phyloP scores from a whole-genome alignment of 495 filamentous ascomycete genomes.

The Penicilliopsis zonata region DNA sequence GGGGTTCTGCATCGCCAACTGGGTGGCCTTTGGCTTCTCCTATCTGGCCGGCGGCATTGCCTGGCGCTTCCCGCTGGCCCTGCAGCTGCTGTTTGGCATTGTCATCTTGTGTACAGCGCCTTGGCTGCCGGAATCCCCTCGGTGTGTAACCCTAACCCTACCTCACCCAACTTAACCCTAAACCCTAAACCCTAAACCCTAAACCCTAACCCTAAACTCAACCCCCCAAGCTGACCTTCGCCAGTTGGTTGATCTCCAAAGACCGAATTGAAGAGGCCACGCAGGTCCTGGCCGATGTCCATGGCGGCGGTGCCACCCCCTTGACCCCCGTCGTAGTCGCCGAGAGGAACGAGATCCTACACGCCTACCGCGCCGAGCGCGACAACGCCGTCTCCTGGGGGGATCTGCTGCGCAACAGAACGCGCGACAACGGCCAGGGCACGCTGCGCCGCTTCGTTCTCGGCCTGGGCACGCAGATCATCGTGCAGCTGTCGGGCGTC shows the following conservation, averaged over 20 bases:
- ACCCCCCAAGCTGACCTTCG: conserved; percentile 3
- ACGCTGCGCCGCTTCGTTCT: conserved; percentile 38
- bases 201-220: neutral
- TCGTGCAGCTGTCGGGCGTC: conserved; percentile 42
- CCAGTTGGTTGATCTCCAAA: conserved; percentile 36
- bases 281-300: conserved; percentile 36
- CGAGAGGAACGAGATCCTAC: conserved; percentile 35
- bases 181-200: neutral
- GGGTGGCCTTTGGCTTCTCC: conserved; percentile 34
- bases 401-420: conserved; percentile 32
- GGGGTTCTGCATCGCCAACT: conserved; percentile 17
- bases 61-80: conserved; percentile 37
- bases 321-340: conserved; percentile 35
- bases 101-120: conserved; percentile 4
- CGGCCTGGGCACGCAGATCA: conserved; percentile 37
- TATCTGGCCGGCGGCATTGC: conserved; percentile 25
- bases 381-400: conserved; percentile 34
- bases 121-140: conserved; percentile 17
- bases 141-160: conserved; percentile 3
- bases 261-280: conserved; percentile 31
- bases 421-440: conserved; percentile 24
- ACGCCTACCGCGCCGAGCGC: conserved; percentile 33
- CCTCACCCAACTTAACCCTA: conserved; percentile 1
- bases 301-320: conserved; percentile 18
- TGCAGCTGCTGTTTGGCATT: conserved; percentile 35